These are phyloP conservation scores for Eucalyptus polybractea DNA, from an alignment of 345 rosid genomes.

Conservation along the genomic window DNA sequence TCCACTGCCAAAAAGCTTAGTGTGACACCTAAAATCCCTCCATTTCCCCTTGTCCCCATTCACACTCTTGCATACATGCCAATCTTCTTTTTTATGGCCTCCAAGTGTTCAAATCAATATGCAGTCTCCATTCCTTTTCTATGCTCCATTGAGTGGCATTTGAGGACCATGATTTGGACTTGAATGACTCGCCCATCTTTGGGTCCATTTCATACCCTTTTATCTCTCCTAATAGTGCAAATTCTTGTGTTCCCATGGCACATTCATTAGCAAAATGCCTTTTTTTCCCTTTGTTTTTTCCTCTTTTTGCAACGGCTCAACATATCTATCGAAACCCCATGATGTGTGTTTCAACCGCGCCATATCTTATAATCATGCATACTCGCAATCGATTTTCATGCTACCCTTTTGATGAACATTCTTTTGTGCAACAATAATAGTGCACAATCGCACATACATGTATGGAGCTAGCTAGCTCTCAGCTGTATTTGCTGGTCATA, in stretches of 20 bases:
- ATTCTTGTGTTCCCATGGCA: not conserved
- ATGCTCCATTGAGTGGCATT: slow-evolving; percentile 3
- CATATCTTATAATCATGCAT: slow-evolving; percentile 18
- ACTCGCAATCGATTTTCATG: slow-evolving; percentile 17
- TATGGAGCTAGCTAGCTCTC: not conserved
- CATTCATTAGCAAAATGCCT: not conserved
- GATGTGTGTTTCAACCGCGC: slow-evolving; percentile 27
- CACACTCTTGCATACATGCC: not conserved
- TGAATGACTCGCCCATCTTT: not conserved
- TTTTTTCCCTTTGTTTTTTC: not conserved
- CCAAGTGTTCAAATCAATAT: not conserved
- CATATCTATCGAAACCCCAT: slow-evolving; percentile 43
- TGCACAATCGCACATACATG: not conserved
- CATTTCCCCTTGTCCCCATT: not conserved
- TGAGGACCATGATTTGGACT: slow-evolving; percentile 4
- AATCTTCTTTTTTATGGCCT: not conserved
- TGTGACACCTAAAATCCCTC: slow-evolving; percentile 22
- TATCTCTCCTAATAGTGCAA: not conserved
- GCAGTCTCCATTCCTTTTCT: not conserved
- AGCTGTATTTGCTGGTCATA: slow-evolving; percentile 1
- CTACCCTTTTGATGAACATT: not conserved
- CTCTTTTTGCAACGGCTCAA: not conserved
- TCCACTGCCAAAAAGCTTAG: slow-evolving; percentile 26
- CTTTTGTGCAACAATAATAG: not conserved
- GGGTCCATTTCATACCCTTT: not conserved